Conservation (phyloP, 1,284 basidiomycete genomes). For the Boletellus dicymbophilus region DNA sequence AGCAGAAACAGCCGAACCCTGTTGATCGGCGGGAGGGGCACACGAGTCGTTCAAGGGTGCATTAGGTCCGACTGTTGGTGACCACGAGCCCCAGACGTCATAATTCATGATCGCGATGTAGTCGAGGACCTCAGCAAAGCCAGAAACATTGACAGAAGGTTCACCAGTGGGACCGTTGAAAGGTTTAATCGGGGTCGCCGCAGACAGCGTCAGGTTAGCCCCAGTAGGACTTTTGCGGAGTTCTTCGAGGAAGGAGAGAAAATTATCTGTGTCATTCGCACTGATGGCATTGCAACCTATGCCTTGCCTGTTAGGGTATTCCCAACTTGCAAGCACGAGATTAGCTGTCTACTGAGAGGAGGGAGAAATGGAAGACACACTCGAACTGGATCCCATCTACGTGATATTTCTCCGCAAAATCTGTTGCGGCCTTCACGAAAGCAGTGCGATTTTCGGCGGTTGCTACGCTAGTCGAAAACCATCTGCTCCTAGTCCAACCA, state of each 20-base stretch:
- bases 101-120: slow-evolving; percentile 77
- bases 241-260: slow-evolving; percentile 50
- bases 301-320: slow-evolving; percentile 51
- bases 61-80: slow-evolving; percentile 57
- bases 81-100: slow-evolving; percentile 66
- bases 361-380: slow-evolving; percentile 6
- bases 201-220: slow-evolving; percentile 53
- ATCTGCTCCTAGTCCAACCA: slow-evolving; percentile 79
- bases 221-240: slow-evolving; percentile 44
- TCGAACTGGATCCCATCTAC: slow-evolving; percentile 31
- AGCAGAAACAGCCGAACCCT: slow-evolving; percentile 65
- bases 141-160: slow-evolving; percentile 56
- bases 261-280: slow-evolving; percentile 43
- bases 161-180: slow-evolving; percentile 53
- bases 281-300: slow-evolving; percentile 47
- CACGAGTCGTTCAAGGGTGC: slow-evolving; percentile 68
- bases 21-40: slow-evolving; percentile 48
- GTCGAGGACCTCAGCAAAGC: slow-evolving; percentile 46
- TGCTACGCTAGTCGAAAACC: slow-evolving; percentile 73
- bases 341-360: slow-evolving; percentile 2
- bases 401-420: slow-evolving; percentile 56
- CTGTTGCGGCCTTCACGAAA: slow-evolving; percentile 68
- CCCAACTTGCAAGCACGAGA: slow-evolving; percentile 36
- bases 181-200: slow-evolving; percentile 56
- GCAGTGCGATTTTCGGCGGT: slow-evolving; percentile 56